phyloP scores from a whole-genome alignment of 1,284 basidiomycete genomes.

The Sporisorium scitamineum region DNA sequence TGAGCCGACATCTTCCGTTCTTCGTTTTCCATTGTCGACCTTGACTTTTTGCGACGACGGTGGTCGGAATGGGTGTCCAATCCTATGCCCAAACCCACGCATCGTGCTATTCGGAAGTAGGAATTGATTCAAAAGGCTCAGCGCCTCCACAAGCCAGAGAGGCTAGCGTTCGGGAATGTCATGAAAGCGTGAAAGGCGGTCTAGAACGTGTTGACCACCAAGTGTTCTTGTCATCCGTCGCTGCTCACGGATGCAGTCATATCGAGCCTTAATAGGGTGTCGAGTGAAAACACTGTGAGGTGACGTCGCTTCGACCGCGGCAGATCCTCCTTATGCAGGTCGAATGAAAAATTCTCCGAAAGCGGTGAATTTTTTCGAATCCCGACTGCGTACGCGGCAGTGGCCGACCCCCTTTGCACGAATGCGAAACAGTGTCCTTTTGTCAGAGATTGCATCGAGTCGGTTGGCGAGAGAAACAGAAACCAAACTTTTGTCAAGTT shows the following conservation, averaged over 20 bases:
- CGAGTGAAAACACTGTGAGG: background rate
- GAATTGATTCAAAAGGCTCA: too few species aligned
- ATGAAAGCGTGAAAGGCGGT: too few species aligned
- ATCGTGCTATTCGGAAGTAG: too few species aligned
- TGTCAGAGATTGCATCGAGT: background rate
- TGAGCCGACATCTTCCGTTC: background rate
- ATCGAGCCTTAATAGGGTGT: background rate
- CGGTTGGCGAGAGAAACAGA: background rate
- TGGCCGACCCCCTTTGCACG: background rate
- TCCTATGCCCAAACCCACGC: too few species aligned
- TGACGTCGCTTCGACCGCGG: conserved; percentile 22
- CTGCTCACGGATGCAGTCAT: background rate
- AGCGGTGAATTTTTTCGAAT: conserved; percentile 27
- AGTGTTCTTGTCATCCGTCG: too few species aligned
- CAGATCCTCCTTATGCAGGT: conserved; percentile 23
- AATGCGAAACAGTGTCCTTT: background rate
- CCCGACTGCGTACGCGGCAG: background rate
- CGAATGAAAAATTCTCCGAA: conserved; percentile 22
- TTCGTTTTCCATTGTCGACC: too few species aligned
- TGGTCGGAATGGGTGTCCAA: too few species aligned
- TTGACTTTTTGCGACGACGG: too few species aligned
- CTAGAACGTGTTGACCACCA: background rate
- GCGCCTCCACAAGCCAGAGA: too few species aligned
- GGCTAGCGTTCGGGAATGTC: too few species aligned
- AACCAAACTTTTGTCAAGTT: background rate